Percentiles rank a stretch among this genome's conserved stretches.
phyloP scores from a whole-genome alignment of 192 early-diverging fungal genomes.

The Mortierella claussenii region DNA sequence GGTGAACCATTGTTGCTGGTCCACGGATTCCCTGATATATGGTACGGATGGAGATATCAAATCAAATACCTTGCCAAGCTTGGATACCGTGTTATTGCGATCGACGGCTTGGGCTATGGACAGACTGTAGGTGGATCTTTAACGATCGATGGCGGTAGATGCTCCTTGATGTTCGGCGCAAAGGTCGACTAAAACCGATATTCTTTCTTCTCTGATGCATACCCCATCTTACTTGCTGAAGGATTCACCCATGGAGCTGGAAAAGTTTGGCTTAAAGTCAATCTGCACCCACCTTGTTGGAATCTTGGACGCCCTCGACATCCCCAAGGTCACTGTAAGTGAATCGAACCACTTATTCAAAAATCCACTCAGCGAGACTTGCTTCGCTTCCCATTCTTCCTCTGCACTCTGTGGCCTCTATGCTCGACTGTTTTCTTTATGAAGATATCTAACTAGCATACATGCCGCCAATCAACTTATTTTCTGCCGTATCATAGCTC shows the following conservation, averaged over 20 bases:
- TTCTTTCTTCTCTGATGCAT: background rate
- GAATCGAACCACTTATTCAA: background rate
- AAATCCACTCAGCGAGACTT: too few relatives aligned
- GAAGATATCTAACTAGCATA: too few relatives aligned
- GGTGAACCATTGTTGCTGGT: conserved; percentile 44
- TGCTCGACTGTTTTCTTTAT: too few relatives aligned
- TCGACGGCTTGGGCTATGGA: conserved; percentile 63
- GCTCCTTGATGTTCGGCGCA: too few relatives aligned
- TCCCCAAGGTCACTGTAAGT: conserved; percentile 57
- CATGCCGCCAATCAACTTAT: too few relatives aligned
- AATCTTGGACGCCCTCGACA: conserved; percentile 67
- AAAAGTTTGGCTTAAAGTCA: conserved; percentile 64
- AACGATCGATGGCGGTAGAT: too few relatives aligned
- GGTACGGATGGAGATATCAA: conserved; percentile 59
- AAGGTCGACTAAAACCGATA: too few relatives aligned
- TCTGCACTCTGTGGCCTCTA: too few relatives aligned
- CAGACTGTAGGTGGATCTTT: conserved; percentile 57
- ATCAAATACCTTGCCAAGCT: conserved; percentile 62
- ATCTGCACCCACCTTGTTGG: conserved; percentile 63
- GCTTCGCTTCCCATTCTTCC: too few relatives aligned
- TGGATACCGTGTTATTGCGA: conserved; percentile 69
- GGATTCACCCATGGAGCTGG: conserved; percentile 53
- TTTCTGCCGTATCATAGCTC: too few relatives aligned
- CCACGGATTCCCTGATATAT: conserved; percentile 57
- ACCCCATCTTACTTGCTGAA: background rate